A percentile compares a stretch with the other conserved stretches of the same genome.
These are phyloP conservation scores for Ormosia semicastrata DNA, from an alignment of 306 rosid species.

Conservation along the genomic window DNA sequence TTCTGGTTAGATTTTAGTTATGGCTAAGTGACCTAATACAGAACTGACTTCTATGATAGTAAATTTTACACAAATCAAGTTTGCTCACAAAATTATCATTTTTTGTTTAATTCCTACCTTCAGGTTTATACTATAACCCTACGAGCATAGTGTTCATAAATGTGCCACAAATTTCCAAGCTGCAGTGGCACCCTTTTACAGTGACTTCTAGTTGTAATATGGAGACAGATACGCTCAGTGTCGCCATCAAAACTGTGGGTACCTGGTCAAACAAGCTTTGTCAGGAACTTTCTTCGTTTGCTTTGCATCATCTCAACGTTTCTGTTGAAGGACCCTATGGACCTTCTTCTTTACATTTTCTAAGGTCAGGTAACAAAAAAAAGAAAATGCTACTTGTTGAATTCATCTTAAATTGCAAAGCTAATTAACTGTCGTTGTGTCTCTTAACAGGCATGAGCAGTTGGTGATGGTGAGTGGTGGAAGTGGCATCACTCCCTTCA, in stretches of 20 bases:
- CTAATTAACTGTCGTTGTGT: background rate
- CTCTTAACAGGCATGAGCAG: constrained; percentile 35
- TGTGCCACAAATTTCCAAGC: constrained; percentile 65
- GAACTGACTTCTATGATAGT: too few species aligned
- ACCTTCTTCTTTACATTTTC: constrained; percentile 43
- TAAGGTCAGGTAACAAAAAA: constrained; percentile 39
- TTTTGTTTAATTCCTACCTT: background rate
- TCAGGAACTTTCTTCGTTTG: constrained; percentile 42
- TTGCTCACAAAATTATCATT: background rate
- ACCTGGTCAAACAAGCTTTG: constrained; percentile 61
- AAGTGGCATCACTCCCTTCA: constrained; percentile 63
- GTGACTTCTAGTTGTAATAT: constrained; percentile 51
- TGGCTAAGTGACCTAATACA: too few species aligned
- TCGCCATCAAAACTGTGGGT: constrained; percentile 56
- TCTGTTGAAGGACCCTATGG: constrained; percentile 95
- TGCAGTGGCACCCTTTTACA: constrained; percentile 91
- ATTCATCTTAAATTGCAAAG: too few species aligned
- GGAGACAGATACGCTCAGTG: constrained; percentile 52
- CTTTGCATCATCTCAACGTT: constrained; percentile 46
- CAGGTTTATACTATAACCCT: constrained; percentile 62
- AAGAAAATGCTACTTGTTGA: background rate
- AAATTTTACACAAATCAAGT: too few species aligned
- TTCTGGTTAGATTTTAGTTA: too few species aligned
- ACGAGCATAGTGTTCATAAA: constrained; percentile 65
- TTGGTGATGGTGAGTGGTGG: constrained; percentile 63